Percentiles rank a stretch among this genome's conserved stretches.
phyloP scores from a whole-genome alignment of 2,329 filamentous ascomycete species.

The Thelonectria discophora region DNA sequence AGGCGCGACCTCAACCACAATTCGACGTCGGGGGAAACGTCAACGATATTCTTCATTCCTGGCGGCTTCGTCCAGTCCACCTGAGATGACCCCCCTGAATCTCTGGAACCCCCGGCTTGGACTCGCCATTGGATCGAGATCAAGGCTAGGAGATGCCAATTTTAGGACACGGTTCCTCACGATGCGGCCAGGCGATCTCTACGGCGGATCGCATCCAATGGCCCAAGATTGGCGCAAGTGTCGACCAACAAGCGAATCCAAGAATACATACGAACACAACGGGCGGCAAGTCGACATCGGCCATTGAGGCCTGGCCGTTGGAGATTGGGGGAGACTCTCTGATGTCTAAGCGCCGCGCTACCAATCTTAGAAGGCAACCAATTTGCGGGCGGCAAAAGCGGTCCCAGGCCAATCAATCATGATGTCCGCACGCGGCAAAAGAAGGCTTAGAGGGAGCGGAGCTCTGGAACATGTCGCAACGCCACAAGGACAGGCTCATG shows the following conservation, averaged over 20 bases:
- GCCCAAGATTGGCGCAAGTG: background rate
- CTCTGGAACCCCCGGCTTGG: background rate
- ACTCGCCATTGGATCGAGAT: background rate
- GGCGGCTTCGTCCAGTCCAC: background rate
- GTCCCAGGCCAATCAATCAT: conserved; percentile 9
- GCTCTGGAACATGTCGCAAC: conserved; percentile 8
- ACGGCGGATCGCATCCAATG: conserved; percentile 1
- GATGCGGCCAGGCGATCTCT: background rate
- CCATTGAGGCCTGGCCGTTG: background rate
- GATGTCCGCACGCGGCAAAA: background rate
- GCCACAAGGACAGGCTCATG: conserved; percentile 8
- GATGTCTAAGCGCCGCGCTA: conserved; percentile 19
- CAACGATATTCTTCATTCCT: background rate
- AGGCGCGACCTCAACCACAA: background rate
- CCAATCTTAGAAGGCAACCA: background rate
- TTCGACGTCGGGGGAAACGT: background rate
- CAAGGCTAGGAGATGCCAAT: background rate
- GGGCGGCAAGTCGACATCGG: background rate
- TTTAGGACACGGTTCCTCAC: background rate
- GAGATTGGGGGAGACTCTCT: background rate
- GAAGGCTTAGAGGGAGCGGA: conserved; percentile 1
- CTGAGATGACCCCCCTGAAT: background rate
- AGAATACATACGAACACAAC: background rate
- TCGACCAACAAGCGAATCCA: background rate
- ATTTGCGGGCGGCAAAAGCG: conserved; percentile 13